These are phyloP conservation scores for Triticum aestivum DNA, from an alignment of 176 grass and related monocot species.

Conservation along the genomic window IWGSC_CS_RefSeq_v2.1 NC_057806.1:392593173-392593672, in stretches of 20 bases:
- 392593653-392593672: conserved; percentile 18
- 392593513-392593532: conserved; percentile 9
- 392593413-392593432: conserved; percentile 8
- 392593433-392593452: conserved; percentile 12
- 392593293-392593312: conserved; percentile 13
- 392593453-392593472: neutral
- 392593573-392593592: conserved; percentile 5
- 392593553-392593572: neutral
- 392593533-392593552: neutral
- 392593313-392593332: neutral
- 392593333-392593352: neutral
- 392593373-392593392: conserved; percentile 3
- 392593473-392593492: conserved; percentile 4
- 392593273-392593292: neutral
- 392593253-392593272: conserved; percentile 23
- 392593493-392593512: conserved; percentile 5
- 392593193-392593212: conserved; percentile 94
- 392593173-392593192: conserved; percentile 96
- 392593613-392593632: neutral
- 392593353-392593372: neutral
- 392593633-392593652: conserved; percentile 12
- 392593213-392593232: conserved; percentile 88
- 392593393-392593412: neutral
- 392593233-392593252: conserved; percentile 45
- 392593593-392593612: neutral